Evolutionary conservation across 768 basidiomycete species (phyloP), one percentile per base, ranked within the genome.

Genomic region (Hygrophorus pudorinus): DNA sequence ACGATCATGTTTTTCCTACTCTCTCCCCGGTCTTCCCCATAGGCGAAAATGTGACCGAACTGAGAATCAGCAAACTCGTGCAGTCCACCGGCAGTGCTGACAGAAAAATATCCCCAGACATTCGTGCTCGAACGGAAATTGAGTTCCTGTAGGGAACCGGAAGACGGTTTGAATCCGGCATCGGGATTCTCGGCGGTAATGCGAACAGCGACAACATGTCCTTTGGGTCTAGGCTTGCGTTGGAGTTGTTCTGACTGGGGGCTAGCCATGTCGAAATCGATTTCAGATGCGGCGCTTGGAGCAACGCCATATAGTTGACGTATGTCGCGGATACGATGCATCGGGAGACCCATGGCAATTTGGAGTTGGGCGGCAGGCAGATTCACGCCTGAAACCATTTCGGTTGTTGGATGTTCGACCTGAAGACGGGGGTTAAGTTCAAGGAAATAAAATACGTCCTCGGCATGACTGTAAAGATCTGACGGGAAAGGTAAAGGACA

Each of bases 61-160:
- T 99, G 96, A 7, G 94, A 98, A 64, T 99, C 96, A 33, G 96
- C 96, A 56, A 92, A 98, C 64, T 99, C 93, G 65, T 99, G 96
- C 43, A 99, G 77, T 62, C 94, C 96, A 60, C 96, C 96, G 8
- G 93, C 85, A 11, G 85, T 84, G 35, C 79, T 80, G 55, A 99
- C 96, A 12, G 96, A 98, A 74, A 99, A 99, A 69, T 99, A 99
- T 49, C 96, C 96, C 96, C 96, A 99, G 36, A 99, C 96, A 50
- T 99, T 99, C 36, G 91, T 97, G 64, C 87, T 96, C 20, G 93
- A 97, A 46, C 96, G 84, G 82, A 99, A 99, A 65, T 98, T 99
- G 53, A 99, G 87, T 59, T 98, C 96, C 62, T 98, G 96, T 12
- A 99, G 71, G 31, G 87, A 85, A 51, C 96, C 96, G 2, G 90